Evolutionary conservation across 495 filamentous ascomycete genomes (phyloP), one percentile per base, ranked within the genome.

Genomic region (Annulohypoxylon maeteangense): DNA sequence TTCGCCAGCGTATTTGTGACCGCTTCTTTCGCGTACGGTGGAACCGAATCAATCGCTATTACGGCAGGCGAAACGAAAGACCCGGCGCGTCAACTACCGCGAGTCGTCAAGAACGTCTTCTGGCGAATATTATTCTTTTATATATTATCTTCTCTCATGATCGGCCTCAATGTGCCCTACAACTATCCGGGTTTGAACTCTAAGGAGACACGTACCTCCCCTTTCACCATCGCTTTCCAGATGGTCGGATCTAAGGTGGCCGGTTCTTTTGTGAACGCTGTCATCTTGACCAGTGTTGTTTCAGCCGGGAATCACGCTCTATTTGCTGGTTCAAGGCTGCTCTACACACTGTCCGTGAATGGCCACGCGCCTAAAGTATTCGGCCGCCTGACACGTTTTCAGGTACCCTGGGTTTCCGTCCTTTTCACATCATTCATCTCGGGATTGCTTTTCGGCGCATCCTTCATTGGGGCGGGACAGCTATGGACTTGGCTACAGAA

Each of bases 381-480:
- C 65, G 80, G 81, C 7, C 74, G 77, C 14, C 70, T 89, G 25
- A 90, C 86, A 47, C 81, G 83, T n/a, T 85, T 86, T 65, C 78
- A 85, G 20, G 83, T 89, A 0, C 88, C 88, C 1, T 89, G 86
- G 86, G 76, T 89, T 8, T 85, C 87, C 0, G 87, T 89, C 2
- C 79, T 90, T 0, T 82, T 81, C 2, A 89, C 87, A 1, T 84
- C 83, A 0, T 69, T 82, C 6, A 84, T 89, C 42, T 86, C 83
- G 61, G 85, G 83, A 4, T 80, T 90, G 3, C 88, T 86, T 63
- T 90, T 90, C 56, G 87, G 87, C 20, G 86, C 86, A 1, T 86
- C 83, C 65, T 89, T 88, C 44, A 88, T 89, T 60, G 87, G 88
- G 0, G 87, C 87, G 0, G 87, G 87, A 14, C 79, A 87, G 85